Base-by-base conservation (phyloP, 2,329 filamentous ascomycete species). In the Amesomyces nigricolor region DNA sequence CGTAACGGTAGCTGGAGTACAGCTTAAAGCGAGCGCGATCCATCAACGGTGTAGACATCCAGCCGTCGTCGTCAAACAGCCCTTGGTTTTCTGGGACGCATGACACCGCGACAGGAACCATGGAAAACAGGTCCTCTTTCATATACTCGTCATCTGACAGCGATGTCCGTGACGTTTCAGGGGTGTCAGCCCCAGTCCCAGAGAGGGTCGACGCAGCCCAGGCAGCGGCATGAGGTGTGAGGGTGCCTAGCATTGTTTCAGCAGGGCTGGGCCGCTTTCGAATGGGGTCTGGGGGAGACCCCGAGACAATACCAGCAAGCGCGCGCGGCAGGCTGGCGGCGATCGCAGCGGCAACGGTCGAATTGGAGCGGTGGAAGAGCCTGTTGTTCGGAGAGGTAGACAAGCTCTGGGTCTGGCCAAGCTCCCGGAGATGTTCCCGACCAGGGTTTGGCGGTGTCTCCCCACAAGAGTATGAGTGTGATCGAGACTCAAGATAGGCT, bases 21-120 rank as follows among this genome's bases (percentile, higher is more conserved):
- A 78, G 66, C 3, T 72, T 66, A 5, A 71, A 67, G n/a, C 74
- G 75, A 30, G 66, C 73, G 4, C 76, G 71, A 43, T 84, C 78
- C 14, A 87, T 73, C 2, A 87, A 69, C 4, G 84, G 78, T 3
- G 77, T 75, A 17, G 73, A 76, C 64, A 86, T 75, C 75, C 82
- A 86, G 11, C 83, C 83, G 63, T 87, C 84, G 51, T 87, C 83
- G 60, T 87, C 85, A 62, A 87, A 87, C 17, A 79, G 75, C n/a
- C 77, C 76, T 59, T 84, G 81, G 58, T 87, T 82, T 63, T 81
- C 78, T 60, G 86, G 74, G 6, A 74, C 72, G 6, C 85, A 72
- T 1, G 74, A 72, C 5, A 82, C 77, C 19, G 72, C 75, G 14
- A 78, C 73, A 5, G 79, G 78, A 2, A 82, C 72, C 58, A 79